Evolutionary conservation across 78 protist genomes (phyloP).

Genomic region (Chrysochromulina tobinii): DNA sequence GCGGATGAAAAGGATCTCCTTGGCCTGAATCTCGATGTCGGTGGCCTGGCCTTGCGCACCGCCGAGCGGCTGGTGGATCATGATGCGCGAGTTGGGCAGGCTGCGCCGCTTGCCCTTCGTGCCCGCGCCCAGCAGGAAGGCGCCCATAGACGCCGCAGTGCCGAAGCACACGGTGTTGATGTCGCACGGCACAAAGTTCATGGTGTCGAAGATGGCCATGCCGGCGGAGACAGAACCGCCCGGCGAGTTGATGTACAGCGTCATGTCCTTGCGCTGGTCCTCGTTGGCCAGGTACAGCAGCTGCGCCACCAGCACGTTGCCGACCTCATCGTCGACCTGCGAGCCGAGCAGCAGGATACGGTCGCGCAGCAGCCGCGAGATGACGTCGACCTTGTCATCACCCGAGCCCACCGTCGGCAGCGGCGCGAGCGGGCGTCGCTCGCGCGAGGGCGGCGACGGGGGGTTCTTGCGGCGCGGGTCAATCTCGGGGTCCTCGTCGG

Average conservation of each 20-base stretch:
- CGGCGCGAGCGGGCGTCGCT: neutral
- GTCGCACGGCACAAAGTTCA: conserved; percentile 24
- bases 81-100: conserved; percentile 33
- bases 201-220: conserved; percentile 30
- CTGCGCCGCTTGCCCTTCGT: neutral
- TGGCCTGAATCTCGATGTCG: conserved; percentile 36
- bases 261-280: neutral
- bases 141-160: conserved; percentile 27
- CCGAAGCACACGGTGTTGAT: neutral
- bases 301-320: conserved; percentile 15
- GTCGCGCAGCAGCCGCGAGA: neutral
- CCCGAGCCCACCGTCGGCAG: conserved; percentile 16
- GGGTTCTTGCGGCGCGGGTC: conserved; percentile 21
- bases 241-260: conserved; percentile 29
- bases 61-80: conserved; percentile 36
- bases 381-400: conserved; percentile 5
- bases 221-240: conserved; percentile 28
- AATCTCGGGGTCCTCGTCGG: neutral
- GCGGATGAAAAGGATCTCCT: conserved; percentile 30
- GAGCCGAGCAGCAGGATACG: conserved; percentile 21
- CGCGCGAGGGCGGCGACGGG: neutral
- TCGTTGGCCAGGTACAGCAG: conserved; percentile 24
- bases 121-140: conserved; percentile 33
- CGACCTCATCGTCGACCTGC: conserved; percentile 17
- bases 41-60: conserved; percentile 32